Evolutionary conservation across 768 basidiomycete genomes (phyloP).

Genomic region (Boletus rufocinnamomeus): DNA sequence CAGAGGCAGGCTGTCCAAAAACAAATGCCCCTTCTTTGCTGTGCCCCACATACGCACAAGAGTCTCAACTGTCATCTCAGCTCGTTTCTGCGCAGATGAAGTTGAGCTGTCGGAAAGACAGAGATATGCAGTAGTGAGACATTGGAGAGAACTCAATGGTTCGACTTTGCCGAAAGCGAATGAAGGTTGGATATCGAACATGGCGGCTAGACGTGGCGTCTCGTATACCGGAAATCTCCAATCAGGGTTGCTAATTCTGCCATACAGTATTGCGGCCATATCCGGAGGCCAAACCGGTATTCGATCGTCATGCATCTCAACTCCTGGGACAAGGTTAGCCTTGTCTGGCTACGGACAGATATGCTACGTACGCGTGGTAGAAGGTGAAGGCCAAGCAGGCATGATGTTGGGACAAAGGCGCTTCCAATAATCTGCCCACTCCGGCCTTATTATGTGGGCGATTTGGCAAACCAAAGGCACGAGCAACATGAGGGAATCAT

Average conservation of each 20-base stretch:
- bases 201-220: slow-evolving; percentile 48
- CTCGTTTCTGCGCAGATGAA: slow-evolving; percentile 58
- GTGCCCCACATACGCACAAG: slow-evolving; percentile 48
- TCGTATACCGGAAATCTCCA: slow-evolving; percentile 57
- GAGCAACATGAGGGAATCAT: slow-evolving; percentile 56
- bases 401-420: slow-evolving; percentile 68
- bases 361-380: slow-evolving; percentile 30
- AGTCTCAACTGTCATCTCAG: slow-evolving; percentile 60
- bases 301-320: slow-evolving; percentile 60
- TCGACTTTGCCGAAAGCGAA: slow-evolving; percentile 65
- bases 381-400: slow-evolving; percentile 58
- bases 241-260: slow-evolving; percentile 62
- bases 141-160: slow-evolving; percentile 54
- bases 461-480: slow-evolving; percentile 64
- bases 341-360: background rate
- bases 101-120: slow-evolving; percentile 57
- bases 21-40: slow-evolving; percentile 45
- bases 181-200: slow-evolving; percentile 52
- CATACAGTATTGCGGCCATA: slow-evolving; percentile 62
- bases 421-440: slow-evolving; percentile 95
- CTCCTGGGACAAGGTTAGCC: slow-evolving; percentile 35
- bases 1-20: slow-evolving; percentile 60
- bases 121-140: slow-evolving; percentile 58
- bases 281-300: slow-evolving; percentile 81
- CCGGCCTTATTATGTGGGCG: slow-evolving; percentile 65